phyloP scores from a whole-genome alignment of 805 yeast genomes.

The Myxozyma lipomycoides region DNA sequence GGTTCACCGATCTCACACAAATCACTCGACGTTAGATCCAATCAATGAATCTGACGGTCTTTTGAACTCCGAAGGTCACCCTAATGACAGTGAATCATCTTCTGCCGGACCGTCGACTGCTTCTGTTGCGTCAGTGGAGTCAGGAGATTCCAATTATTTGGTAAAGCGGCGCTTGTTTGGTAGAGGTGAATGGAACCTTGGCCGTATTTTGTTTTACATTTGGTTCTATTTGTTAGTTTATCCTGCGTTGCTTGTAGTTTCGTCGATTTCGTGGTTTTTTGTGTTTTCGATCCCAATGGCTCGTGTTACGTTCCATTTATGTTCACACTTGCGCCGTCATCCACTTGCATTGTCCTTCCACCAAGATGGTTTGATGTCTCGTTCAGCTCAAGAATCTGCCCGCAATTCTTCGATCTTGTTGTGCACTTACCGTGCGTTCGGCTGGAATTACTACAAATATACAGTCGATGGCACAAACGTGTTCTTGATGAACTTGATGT shows the following conservation, averaged over 20 bases:
- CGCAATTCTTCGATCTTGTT: conserved; percentile 54
- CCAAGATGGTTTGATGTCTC: conserved; percentile 37
- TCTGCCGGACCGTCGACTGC: background rate
- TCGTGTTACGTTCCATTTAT: conserved; percentile 62
- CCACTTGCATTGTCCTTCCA: conserved; percentile 79
- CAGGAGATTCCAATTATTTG: conserved; percentile 6
- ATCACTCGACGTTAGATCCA: conserved; percentile 13
- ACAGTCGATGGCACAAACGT: conserved; percentile 96
- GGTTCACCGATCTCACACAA: conserved; percentile 5
- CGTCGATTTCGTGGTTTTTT: conserved; percentile 67
- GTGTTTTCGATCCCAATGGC: conserved; percentile 95
- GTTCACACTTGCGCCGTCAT: conserved; percentile 78
- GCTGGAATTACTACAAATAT: conserved; percentile 89
- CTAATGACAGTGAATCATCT: conserved; percentile 14
- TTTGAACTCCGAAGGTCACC: conserved; percentile 18
- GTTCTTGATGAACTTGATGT: conserved; percentile 78
- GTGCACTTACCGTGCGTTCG: conserved; percentile 89
- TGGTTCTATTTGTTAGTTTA: conserved; percentile 65
- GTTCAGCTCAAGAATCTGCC: conserved; percentile 31
- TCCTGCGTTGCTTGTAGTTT: conserved; percentile 58
- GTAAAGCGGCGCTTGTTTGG: conserved; percentile 63
- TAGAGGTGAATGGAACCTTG: conserved; percentile 85
- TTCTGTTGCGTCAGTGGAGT: conserved; percentile 15
- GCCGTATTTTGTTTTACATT: conserved; percentile 70
- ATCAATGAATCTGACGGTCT: conserved; percentile 21